A percentile compares a stretch with the other conserved stretches of the same genome.
Evolutionary conservation across 139 green algal genomes (phyloP).

Genomic region (Coccomyxa sp.): DNA sequence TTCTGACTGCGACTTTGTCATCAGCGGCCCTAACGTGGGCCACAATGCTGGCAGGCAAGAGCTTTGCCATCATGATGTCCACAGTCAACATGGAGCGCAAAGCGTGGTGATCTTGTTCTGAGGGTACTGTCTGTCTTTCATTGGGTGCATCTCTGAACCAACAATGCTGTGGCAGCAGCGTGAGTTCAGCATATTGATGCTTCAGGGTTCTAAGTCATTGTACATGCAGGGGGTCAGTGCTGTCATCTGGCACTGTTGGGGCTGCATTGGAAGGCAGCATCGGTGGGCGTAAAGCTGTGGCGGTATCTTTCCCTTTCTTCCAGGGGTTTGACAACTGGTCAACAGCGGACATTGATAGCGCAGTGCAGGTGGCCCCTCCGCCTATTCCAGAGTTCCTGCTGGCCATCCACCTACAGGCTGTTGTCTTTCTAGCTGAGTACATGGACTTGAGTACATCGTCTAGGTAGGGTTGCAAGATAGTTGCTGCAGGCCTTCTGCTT

Average conservation of each 20-base stretch:
- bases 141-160: not conserved
- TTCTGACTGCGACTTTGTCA: constrained; percentile 23
- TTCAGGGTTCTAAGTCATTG: not conserved
- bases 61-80: not conserved
- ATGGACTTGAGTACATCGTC: not conserved
- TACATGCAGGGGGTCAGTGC: constrained; percentile 13
- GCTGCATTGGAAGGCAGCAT: constrained; percentile 35
- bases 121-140: not conserved
- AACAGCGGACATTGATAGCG: constrained; percentile 15
- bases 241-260: constrained; percentile 41
- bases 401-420: too few species aligned
- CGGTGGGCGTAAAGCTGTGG: constrained; percentile 14
- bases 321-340: constrained; percentile 28
- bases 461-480: not conserved
- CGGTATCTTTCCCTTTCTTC: constrained; percentile 39
- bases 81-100: not conserved
- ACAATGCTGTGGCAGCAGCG: not conserved
- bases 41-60: constrained; percentile 32
- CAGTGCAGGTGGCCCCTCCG: constrained; percentile 15
- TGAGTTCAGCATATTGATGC: not conserved
- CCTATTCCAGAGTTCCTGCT: too few species aligned
- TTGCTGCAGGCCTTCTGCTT: not conserved
- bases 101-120: not conserved
- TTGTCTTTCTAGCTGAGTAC: not conserved
- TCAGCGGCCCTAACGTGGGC: constrained; percentile 31